Evolutionary conservation across 148 eudicot genomes (phyloP).

Genomic region (Rheum nobile): DNA sequence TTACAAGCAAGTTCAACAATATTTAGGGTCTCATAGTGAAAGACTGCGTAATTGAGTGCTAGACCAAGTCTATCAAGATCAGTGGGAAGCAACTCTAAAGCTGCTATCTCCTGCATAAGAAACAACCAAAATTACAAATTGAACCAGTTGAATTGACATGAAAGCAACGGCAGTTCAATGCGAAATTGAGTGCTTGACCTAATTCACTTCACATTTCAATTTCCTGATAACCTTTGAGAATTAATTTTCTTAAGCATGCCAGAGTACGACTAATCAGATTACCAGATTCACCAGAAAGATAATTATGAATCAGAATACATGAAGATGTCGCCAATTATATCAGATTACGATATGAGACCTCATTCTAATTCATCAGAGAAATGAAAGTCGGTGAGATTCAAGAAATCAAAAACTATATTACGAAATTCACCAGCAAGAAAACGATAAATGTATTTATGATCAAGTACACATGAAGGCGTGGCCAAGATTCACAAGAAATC

Average conservation of each 20-base stretch:
- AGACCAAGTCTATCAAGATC: conserved; percentile 51
- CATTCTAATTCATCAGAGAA: too few species aligned
- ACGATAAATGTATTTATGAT: background rate
- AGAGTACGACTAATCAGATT: background rate
- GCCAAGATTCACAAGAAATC: too few species aligned
- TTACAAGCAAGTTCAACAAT: conserved; percentile 51
- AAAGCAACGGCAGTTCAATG: background rate
- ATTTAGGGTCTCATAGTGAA: conserved; percentile 51
- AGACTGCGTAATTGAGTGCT: conserved; percentile 58
- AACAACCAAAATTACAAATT: too few species aligned
- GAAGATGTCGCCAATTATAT: too few species aligned
- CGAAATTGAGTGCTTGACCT: background rate
- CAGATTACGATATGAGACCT: too few species aligned
- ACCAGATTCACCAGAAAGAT: background rate
- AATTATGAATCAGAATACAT: too few species aligned
- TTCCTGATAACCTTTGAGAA: too few species aligned
- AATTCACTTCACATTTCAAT: background rate
- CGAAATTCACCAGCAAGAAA: background rate
- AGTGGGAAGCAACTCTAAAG: conserved; percentile 47
- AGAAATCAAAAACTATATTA: background rate
- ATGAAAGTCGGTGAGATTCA: background rate
- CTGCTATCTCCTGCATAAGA: conserved; percentile 43
- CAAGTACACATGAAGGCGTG: too few species aligned
- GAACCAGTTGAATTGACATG: background rate
- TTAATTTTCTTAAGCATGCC: background rate